Base-by-base conservation (phyloP, 148 eudicot species). In the Cornus florida region DNA sequence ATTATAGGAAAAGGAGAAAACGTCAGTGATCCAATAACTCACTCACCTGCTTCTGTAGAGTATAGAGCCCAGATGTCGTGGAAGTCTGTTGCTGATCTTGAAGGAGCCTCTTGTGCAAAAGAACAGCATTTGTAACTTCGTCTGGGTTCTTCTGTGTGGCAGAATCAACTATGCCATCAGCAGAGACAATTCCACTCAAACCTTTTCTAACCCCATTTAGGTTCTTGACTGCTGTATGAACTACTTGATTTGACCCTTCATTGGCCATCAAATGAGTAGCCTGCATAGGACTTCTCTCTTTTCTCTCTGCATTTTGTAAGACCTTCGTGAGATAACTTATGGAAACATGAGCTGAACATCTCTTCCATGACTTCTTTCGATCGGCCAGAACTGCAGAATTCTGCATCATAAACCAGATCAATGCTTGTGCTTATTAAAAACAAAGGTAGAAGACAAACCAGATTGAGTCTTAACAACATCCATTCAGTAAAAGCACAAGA, bases 311-410 rank as follows among this genome's bases (percentile, higher is more conserved):
- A 48, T 48, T 69, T 82, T 92, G 85, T 67, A 91, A 78, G 79
- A 66, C 89, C 64, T 88, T 89, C 76, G 91, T 94, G 64, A 94
- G 87, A 74, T 80, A 89, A 76, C 91, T 76, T 57, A 92, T 90
- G 82, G 86, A 83, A 77, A 89, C 92, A 85, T 94, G 97, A 69
- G 88, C 81, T 12, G 85, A 79, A 75, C 92, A 83, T 85, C 87
- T 91, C 84, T 89, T 94, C 93, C 91, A 80, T 12, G 90, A 75
- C 60, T 77, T 80, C 69, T 79, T 84, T 35, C 75, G 76, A 48
- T 75, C 78, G 75, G 76, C 62, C 28, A 62, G 68, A 64, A 75
- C 79, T 82, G 73, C 41, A 48, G 80, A 71, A 75, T 81, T 83
- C 95, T 92, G 80, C 35, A 10, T 23, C 12, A 32, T 39, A 17